Evolutionary conservation across 495 filamentous ascomycete genomes (phyloP).

Genomic region (Choiromyces venosus): DNA sequence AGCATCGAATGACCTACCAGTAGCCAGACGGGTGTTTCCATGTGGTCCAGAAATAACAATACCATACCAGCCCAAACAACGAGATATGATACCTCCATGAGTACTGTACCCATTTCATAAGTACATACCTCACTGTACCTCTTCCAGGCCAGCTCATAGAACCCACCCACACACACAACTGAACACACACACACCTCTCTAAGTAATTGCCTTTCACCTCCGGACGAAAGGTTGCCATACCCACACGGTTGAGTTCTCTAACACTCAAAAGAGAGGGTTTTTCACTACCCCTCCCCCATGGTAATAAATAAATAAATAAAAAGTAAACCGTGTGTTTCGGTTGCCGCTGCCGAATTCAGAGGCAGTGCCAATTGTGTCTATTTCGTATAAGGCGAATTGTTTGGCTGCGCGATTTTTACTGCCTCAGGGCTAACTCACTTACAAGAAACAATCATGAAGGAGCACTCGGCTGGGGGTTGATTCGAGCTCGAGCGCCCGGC

Average conservation of each 20-base stretch:
- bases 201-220: background rate
- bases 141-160: background rate
- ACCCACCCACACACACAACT: background rate
- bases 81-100: background rate
- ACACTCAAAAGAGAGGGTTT: background rate
- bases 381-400: background rate
- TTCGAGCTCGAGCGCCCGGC: background rate
- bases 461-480: background rate
- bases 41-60: background rate
- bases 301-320: background rate
- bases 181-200: background rate
- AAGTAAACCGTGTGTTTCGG: background rate
- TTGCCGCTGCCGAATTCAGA: background rate
- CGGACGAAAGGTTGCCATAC: background rate
- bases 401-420: background rate
- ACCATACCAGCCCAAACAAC: background rate
- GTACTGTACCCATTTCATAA: background rate
- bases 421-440: background rate
- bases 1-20: background rate
- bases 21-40: slow-evolving; percentile 4
- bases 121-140: background rate
- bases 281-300: background rate
- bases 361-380: background rate
- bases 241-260: background rate
- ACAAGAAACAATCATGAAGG: background rate